These are phyloP conservation scores for Eucalyptus shirleyi DNA, from an alignment of 345 rosid genomes.

Conservation along the genomic window DNA sequence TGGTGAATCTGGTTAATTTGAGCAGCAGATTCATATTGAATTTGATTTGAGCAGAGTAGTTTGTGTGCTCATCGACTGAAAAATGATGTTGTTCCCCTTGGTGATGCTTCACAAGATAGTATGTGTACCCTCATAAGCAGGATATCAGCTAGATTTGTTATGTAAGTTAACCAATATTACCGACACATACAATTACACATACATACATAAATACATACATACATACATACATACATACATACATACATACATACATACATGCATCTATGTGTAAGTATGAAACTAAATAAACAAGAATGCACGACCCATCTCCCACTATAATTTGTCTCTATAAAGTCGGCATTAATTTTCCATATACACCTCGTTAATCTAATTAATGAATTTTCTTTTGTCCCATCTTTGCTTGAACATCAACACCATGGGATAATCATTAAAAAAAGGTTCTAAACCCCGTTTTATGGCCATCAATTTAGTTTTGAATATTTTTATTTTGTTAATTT, in stretches of 20 bases:
- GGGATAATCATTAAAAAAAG: neutral
- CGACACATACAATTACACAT: neutral
- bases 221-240: neutral
- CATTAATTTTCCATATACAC: neutral
- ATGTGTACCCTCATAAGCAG: neutral
- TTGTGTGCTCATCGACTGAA: neutral
- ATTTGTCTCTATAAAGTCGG: neutral
- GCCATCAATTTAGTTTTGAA: accelerated
- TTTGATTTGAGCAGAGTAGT: neutral
- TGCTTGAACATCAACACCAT: neutral
- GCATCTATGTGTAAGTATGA: neutral
- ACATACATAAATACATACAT: neutral
- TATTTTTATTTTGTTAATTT: accelerated
- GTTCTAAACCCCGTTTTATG: accelerated
- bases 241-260: no score
- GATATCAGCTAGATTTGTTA: neutral
- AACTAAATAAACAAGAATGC: neutral
- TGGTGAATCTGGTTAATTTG: neutral
- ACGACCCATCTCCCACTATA: neutral
- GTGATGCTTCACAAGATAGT: neutral
- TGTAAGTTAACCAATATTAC: accelerated
- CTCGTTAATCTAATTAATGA: neutral
- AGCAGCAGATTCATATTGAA: neutral
- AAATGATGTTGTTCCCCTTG: accelerated
- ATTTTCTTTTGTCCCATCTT: neutral